Percentiles rank a stretch among this genome's conserved stretches.
Evolutionary conservation across 495 filamentous ascomycete genomes (phyloP).

Genomic region (Neurospora terricola): DNA sequence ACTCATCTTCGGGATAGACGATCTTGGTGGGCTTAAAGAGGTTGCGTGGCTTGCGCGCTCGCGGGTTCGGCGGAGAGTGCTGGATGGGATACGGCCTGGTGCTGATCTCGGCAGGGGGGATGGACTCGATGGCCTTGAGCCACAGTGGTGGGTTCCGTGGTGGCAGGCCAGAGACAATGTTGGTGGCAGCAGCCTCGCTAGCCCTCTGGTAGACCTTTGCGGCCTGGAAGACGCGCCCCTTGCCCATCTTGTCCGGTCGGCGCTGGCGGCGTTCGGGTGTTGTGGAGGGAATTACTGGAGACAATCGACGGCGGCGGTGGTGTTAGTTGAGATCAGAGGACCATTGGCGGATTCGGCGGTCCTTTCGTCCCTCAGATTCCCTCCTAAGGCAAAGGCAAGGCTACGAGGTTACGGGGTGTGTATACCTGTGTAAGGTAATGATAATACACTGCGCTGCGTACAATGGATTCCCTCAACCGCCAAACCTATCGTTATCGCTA

Average conservation of each 20-base stretch:
- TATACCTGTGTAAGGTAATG: background rate
- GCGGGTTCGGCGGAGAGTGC: conserved; percentile 41
- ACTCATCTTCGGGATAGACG: conserved; percentile 72
- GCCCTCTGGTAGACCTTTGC: conserved; percentile 62
- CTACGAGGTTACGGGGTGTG: background rate
- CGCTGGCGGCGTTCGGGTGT: background rate
- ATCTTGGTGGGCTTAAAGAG: conserved; percentile 73
- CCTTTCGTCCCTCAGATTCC: background rate
- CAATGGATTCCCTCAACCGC: background rate
- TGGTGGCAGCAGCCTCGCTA: conserved; percentile 43
- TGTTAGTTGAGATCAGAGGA: background rate
- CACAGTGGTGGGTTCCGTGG: conserved; percentile 51
- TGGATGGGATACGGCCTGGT: conserved; percentile 57
- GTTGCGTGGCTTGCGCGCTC: conserved; percentile 50
- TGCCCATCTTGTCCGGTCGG: conserved; percentile 11
- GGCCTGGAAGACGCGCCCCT: conserved; percentile 55
- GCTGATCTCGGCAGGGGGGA: conserved; percentile 73
- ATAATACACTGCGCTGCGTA: background rate
- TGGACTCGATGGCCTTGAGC: conserved; percentile 60
- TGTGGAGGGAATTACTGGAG: background rate
- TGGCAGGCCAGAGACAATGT: conserved; percentile 19
- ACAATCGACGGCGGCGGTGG: background rate
- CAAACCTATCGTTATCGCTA: background rate
- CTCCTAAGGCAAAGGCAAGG: background rate
- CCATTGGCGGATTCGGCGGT: background rate